phyloP scores from a whole-genome alignment of 2,329 filamentous ascomycete genomes.

The Trichoderma sp. region DNA sequence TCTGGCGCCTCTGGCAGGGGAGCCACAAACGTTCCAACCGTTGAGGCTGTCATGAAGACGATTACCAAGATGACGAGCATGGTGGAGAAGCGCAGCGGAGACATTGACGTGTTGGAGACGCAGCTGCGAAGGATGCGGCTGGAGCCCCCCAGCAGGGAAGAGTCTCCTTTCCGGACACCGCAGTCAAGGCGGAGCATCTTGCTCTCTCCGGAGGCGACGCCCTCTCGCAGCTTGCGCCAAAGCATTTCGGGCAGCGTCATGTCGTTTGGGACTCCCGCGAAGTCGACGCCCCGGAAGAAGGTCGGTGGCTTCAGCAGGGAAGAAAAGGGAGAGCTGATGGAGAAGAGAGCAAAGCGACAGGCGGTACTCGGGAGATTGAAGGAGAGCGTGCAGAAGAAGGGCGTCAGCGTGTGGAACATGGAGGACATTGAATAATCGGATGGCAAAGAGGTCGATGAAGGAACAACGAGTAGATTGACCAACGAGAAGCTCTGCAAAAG shows the following conservation, averaged over 20 bases:
- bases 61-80: constrained; percentile 91
- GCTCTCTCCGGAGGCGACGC: constrained; percentile 49
- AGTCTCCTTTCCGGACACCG: constrained; percentile 46
- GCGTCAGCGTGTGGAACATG: constrained; percentile 54
- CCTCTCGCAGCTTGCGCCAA: constrained; percentile 47
- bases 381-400: constrained; percentile 52
- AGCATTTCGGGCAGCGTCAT: constrained; percentile 43
- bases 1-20: constrained; percentile 53
- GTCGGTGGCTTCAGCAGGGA: constrained; percentile 61
- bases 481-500: background rate
- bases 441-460: background rate
- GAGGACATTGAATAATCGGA: constrained; percentile 51
- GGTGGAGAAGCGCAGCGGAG: constrained; percentile 86
- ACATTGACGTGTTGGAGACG: constrained; percentile 86
- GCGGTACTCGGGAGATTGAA: constrained; percentile 57
- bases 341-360: constrained; percentile 56
- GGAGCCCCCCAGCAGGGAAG: constrained; percentile 48
- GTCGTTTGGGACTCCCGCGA: constrained; percentile 45
- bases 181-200: constrained; percentile 44
- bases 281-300: constrained; percentile 61
- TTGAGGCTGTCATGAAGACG: constrained; percentile 88
- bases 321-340: constrained; percentile 60
- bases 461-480: background rate
- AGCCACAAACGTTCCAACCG: constrained; percentile 67
- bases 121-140: constrained; percentile 76